phyloP scores from a whole-genome alignment of 345 rosid genomes.

The Mangifera indica region DNA sequence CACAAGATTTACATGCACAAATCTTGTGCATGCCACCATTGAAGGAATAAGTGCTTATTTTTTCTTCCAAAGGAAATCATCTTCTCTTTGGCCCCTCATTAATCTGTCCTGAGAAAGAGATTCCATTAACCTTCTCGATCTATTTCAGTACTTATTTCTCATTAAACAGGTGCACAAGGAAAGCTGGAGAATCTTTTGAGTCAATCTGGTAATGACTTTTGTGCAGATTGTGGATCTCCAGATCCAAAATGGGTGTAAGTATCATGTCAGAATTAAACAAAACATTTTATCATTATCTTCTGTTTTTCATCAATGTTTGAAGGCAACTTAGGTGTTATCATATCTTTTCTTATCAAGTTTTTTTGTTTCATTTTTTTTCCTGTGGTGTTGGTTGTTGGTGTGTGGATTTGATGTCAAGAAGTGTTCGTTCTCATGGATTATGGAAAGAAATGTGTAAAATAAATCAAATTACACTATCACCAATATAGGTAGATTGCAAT shows the following conservation, averaged over 20 bases:
- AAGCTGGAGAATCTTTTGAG: constrained; percentile 59
- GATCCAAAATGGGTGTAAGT: constrained; percentile 99
- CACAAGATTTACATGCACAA: too few species aligned
- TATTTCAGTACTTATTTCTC: background rate
- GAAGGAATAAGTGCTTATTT: background rate
- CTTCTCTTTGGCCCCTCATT: background rate
- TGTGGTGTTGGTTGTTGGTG: background rate
- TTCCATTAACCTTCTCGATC: background rate
- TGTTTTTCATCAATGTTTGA: background rate
- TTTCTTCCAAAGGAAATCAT: too few species aligned
- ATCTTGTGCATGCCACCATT: background rate
- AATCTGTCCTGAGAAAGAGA: background rate
- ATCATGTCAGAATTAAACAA: background rate
- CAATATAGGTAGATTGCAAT: background rate
- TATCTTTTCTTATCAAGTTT: constrained; percentile 1
- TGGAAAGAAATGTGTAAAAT: background rate
- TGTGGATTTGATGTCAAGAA: background rate
- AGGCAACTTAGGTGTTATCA: background rate
- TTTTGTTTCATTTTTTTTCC: constrained; percentile 8
- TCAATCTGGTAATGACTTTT: constrained; percentile 51
- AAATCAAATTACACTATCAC: background rate
- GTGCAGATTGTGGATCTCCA: constrained; percentile 94
- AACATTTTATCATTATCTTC: background rate
- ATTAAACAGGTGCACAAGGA: constrained; percentile 44
- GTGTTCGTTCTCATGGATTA: background rate